Base-by-base conservation (phyloP, 2,329 filamentous ascomycete species). In the Neonectria punicea region DNA sequence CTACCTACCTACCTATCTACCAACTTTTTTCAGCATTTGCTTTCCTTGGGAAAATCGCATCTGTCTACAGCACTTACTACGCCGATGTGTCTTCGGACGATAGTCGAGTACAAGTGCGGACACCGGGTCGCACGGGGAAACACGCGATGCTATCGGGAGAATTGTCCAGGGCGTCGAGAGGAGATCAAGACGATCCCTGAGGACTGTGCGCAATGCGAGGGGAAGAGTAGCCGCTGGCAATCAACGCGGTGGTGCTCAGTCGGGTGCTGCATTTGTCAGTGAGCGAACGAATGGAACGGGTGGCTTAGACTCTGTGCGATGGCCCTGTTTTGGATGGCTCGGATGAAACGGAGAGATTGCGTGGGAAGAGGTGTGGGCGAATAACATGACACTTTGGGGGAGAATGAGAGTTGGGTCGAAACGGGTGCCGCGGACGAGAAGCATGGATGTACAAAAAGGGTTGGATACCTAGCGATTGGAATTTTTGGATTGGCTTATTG, bases 201-300 rank as follows among this genome's bases (percentile, higher is more conserved):
- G 22, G 69, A 77, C 39, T 81, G 79, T 61, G 68, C 76, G 43
- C 75, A 77, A 53, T 81, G 79, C 63, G 78, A 80, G 50, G 71
- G 69, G 53, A 70, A 67, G n/a, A 69, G 69, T 39, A 61, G 70
- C 13, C 64, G 59, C 44, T 71, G 76, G 56, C 71, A 69, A 47
- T 81, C 79, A 7, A 74, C 78, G 6, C 71, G 78, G 58, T 81
- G 79, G 79, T 80, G 79, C 58, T 76, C 75, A 3, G 74, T 77
- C 16, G 78, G 77, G 54, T 79, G 78, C 70, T 77, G 75, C 58
- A 70, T 70, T 53, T 74, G 72, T 44, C 71, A 73, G 60, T 74
- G 54, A 20, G 16, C 22, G 25, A 25, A 25, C 25, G 25, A 25
- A 25, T 2, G 25, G 25, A 25, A 25, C 25, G 51, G 14, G 18